Conservation (phyloP, 208 protist species). For the Acanthamoeba comandoni region DNA sequence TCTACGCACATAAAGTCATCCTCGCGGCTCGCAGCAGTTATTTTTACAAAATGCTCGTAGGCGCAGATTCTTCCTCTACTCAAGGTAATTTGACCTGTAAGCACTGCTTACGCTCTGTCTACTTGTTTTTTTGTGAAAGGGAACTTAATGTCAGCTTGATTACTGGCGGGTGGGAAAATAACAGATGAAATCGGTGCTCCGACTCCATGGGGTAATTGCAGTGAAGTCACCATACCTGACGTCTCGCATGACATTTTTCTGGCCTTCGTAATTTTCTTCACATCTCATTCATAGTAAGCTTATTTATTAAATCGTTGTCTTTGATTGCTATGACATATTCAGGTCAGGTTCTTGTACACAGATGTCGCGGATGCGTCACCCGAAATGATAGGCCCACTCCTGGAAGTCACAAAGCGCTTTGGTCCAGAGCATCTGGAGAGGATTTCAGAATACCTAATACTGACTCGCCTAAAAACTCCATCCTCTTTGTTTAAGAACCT, state of each 20-base stretch:
- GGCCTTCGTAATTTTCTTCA: neutral
- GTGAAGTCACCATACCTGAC: conserved; percentile 40
- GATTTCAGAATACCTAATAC: conserved; percentile 68
- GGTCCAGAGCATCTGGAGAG: conserved; percentile 41
- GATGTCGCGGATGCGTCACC: conserved; percentile 58
- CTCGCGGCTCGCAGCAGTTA: neutral
- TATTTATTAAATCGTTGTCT: neutral
- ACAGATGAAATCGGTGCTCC: neutral
- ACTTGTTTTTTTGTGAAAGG: neutral
- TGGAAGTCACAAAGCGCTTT: conserved; percentile 35
- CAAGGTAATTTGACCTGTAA: too few species aligned
- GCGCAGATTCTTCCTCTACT: too few species aligned
- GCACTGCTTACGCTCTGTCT: too few species aligned
- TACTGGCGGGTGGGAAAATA: neutral
- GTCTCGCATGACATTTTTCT: conserved; percentile 38
- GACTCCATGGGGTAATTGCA: conserved; percentile 2
- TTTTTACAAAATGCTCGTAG: too few species aligned
- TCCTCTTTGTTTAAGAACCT: conserved; percentile 63
- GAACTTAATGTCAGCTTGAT: too few species aligned
- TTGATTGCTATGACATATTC: neutral
- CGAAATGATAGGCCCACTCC: conserved; percentile 68
- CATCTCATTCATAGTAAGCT: neutral
- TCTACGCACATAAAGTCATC: conserved; percentile 63
- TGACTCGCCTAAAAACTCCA: conserved; percentile 59
- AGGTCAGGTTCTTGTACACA: conserved; percentile 65